Evolutionary conservation across 805 yeast species (phyloP), one percentile per base, ranked within the genome.

Genomic region (Yamadazyma ubonensis): DNA sequence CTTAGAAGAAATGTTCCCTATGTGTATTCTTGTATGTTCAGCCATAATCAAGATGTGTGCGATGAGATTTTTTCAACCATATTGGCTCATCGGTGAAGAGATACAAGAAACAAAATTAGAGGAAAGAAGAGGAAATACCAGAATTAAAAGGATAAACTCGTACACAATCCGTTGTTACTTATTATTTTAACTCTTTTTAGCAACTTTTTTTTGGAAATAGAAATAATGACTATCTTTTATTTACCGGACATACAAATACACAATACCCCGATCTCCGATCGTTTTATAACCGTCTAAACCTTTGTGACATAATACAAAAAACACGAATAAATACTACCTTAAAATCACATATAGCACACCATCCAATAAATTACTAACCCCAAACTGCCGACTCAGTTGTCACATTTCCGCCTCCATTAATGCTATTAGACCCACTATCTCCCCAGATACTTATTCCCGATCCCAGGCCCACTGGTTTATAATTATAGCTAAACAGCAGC

Each of bases 1-100:
- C 15, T 65, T 61, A 1, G 69, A 55, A 0, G 93, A 79, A 25
- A 87, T 73, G 41, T 78, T 74, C 6, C 95, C 93, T 11, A 87
- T 78, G 52, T 83, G 85, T 11, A 87, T 53, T 36, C 83, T 38
- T 21, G 29, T 36, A 7, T 28, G 26, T 17, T 32, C 28, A 26
- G 42, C 28, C 39, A 36, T 36, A 19, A 12, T 18, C 14, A 10
- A 32, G 34, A 29, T 16, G 23, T 30, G 26, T 23, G 29, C 34
- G 40, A 29, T 30, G 33, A 14, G 34, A 29, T 30, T 36, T 36
- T 36, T 35, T 23, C 26, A 6, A 4, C n/a, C 8, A 10, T 12
- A 23, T 10, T 10, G 9, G n/a, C 9, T 10, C 9, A 23, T 23
- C n/a, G 30, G 4, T n/a, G 30, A 27, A n/a, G 12, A 27, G 4